phyloP scores from a whole-genome alignment of 495 filamentous ascomycete genomes.

The Lepidopterella palustris region DNA sequence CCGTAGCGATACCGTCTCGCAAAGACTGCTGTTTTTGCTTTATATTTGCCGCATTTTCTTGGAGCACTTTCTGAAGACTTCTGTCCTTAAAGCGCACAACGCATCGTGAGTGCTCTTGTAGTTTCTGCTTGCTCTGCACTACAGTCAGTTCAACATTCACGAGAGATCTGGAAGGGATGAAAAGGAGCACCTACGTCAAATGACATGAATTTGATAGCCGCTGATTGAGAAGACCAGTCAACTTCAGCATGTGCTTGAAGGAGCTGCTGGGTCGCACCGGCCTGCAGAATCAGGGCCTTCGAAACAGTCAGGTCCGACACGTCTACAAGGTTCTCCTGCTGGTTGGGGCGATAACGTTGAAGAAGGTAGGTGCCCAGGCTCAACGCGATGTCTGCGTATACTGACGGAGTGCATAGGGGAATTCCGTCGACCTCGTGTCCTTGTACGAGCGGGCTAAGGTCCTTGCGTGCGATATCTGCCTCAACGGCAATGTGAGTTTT shows the following conservation, averaged over 20 bases:
- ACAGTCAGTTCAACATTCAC: neutral
- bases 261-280: neutral
- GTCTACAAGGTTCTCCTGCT: constrained; percentile 1
- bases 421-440: constrained; percentile 69
- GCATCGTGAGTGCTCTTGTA: too few relatives aligned
- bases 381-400: constrained; percentile 72
- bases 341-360: constrained; percentile 42
- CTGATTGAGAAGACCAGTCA: neutral
- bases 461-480: constrained; percentile 49
- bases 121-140: too few relatives aligned
- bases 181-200: neutral
- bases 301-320: constrained; percentile 12
- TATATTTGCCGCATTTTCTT: neutral
- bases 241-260: constrained; percentile 37
- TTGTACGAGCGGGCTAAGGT: constrained; percentile 52
- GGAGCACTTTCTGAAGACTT: neutral
- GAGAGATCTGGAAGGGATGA: neutral
- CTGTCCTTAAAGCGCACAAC: too few relatives aligned
- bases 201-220: neutral
- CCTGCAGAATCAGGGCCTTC: neutral
- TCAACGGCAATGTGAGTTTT: constrained; percentile 53
- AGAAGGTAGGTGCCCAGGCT: constrained; percentile 64
- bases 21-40: constrained; percentile 24
- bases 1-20: constrained; percentile 22
- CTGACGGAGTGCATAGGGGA: constrained; percentile 45